A percentile compares a stretch with the other conserved stretches of the same genome.
Evolutionary conservation across 495 filamentous ascomycete species (phyloP).

Genomic region (Neurospora sp.): DNA sequence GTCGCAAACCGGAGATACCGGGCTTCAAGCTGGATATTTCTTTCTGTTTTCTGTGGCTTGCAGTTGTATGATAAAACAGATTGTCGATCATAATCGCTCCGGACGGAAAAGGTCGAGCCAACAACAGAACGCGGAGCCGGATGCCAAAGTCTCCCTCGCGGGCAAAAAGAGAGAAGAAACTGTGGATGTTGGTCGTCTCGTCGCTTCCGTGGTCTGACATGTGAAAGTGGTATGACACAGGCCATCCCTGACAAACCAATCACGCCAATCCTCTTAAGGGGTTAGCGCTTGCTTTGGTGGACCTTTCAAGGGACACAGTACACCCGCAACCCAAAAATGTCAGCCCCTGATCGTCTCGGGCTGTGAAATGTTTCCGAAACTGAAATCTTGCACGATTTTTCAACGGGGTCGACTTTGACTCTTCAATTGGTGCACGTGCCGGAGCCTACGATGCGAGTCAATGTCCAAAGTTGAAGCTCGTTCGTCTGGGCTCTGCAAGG

Average conservation of each 20-base stretch:
- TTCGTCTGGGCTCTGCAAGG: neutral
- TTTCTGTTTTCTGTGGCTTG: neutral
- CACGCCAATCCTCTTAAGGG: neutral
- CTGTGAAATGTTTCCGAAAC: neutral
- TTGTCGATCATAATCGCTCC: neutral
- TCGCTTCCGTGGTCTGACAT: neutral
- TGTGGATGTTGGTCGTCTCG: neutral
- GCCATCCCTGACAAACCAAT: neutral
- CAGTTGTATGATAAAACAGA: neutral
- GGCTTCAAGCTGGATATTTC: neutral
- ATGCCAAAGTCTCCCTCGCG: neutral
- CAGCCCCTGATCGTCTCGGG: neutral
- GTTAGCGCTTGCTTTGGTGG: neutral
- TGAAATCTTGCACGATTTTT: neutral
- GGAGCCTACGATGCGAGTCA: neutral
- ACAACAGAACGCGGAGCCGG: neutral
- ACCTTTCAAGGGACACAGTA: neutral
- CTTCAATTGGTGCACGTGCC: neutral
- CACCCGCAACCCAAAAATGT: neutral
- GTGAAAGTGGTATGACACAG: neutral
- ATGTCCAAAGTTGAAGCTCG: neutral
- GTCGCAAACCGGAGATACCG: neutral
- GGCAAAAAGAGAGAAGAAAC: neutral
- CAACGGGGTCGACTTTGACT: neutral
- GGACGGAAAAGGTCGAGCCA: neutral